Conservation (phyloP, 1,139 yeast species). For the Candida frijolesensis region DNA sequence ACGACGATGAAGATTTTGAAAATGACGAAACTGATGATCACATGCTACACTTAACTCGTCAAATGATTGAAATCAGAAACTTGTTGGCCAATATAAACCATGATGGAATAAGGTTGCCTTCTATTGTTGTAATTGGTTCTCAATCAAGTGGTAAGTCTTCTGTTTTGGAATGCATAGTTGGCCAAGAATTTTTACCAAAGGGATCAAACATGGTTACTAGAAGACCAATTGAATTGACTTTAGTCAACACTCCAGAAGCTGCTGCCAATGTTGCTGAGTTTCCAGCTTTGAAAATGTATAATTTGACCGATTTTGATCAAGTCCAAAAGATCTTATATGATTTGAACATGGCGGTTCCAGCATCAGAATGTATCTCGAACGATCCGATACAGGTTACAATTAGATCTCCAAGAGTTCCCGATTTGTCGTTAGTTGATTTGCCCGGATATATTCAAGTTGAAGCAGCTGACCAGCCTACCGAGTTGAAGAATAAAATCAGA, state of each 20-base stretch:
- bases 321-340: conserved; percentile 86
- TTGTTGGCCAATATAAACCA: conserved; percentile 78
- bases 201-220: conserved; percentile 96
- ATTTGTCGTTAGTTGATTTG: conserved; percentile 87
- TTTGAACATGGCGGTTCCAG: conserved; percentile 89
- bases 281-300: conserved; percentile 82
- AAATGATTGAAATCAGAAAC: conserved; percentile 93
- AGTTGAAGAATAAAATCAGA: conserved; percentile 76
- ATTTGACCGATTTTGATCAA: conserved; percentile 81
- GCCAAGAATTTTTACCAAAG: conserved; percentile 91
- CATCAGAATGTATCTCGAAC: conserved; percentile 77
- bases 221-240: conserved; percentile 90
- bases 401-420: conserved; percentile 91
- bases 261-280: conserved; percentile 92
- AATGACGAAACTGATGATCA: conserved; percentile 62
- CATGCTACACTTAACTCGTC: conserved; percentile 84
- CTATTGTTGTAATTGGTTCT: conserved; percentile 96
- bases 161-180: conserved; percentile 90
- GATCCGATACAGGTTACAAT: conserved; percentile 92
- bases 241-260: conserved; percentile 80
- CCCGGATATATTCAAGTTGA: conserved; percentile 98
- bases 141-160: conserved; percentile 97
- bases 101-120: conserved; percentile 81
- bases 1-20: conserved; percentile 47
- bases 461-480: conserved; percentile 92